Percentiles rank a stretch among this genome's conserved stretches.
Conservation (phyloP, 495 filamentous ascomycete species). For the Annulohypoxylon maeteangense region DNA sequence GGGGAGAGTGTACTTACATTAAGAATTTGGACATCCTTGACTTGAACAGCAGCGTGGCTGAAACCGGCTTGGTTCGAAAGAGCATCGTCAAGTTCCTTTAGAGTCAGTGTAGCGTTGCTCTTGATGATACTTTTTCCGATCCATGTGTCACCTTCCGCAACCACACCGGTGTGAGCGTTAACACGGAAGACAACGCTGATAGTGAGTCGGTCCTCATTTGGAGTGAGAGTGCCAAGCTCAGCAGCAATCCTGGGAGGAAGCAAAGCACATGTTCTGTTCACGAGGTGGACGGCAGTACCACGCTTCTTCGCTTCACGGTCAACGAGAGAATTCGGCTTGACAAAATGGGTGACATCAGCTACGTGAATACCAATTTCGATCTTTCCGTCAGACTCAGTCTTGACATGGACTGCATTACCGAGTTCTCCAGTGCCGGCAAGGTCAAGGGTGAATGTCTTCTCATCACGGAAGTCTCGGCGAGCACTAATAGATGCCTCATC, state of each 20-base stretch:
- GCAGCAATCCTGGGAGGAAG: constrained; percentile 84
- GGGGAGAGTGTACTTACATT: constrained; percentile 65
- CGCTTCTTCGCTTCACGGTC: constrained; percentile 98
- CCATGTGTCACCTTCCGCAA: constrained; percentile 87
- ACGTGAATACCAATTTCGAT: constrained; percentile 97
- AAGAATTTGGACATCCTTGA: constrained; percentile 79
- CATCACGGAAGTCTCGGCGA: constrained; percentile 90
- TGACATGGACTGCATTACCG: constrained; percentile 92
- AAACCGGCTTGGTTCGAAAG: constrained; percentile 70
- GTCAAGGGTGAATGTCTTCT: constrained; percentile 92
- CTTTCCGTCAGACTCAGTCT: constrained; percentile 79
- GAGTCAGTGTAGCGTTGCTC: constrained; percentile 84
- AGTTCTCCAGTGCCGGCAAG: constrained; percentile 84
- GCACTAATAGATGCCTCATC: constrained; percentile 76
- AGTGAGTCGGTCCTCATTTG: constrained; percentile 87
- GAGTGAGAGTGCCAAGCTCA: constrained; percentile 87
- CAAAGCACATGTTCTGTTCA: constrained; percentile 91
- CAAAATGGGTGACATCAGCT: constrained; percentile 94
- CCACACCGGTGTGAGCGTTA: constrained; percentile 76
- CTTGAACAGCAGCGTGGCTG: constrained; percentile 66
- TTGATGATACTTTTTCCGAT: constrained; percentile 94
- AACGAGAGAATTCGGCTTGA: constrained; percentile 94
- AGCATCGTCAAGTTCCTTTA: constrained; percentile 84
- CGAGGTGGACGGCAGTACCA: constrained; percentile 92
- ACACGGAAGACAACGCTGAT: constrained; percentile 93